Conservation (phyloP, 805 yeast species). For the Saccharomycopsis fodiens region DNA sequence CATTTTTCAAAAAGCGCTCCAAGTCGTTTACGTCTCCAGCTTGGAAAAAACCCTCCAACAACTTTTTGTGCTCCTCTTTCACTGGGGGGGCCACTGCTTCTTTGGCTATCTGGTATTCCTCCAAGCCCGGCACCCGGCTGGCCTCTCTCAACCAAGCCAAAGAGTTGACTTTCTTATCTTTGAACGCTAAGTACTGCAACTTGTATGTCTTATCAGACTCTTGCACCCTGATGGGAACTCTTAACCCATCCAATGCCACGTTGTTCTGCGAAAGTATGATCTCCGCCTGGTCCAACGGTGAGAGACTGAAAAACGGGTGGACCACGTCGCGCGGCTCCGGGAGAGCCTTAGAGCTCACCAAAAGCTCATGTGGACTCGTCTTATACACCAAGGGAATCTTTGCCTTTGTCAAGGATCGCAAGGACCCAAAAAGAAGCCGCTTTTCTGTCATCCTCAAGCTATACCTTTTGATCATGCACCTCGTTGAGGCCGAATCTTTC, state of each 20-base stretch:
- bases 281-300: background rate
- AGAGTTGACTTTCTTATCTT: background rate
- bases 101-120: background rate
- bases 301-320: constrained; percentile 1
- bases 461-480: background rate
- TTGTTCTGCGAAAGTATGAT: background rate
- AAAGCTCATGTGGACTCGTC: constrained; percentile 2
- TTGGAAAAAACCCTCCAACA: background rate
- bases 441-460: constrained; percentile 4
- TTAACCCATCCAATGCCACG: constrained; percentile 10
- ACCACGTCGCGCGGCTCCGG: constrained; percentile 4
- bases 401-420: constrained; percentile 3
- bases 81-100: background rate
- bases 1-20: background rate
- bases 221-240: constrained; percentile 4
- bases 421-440: constrained; percentile 6
- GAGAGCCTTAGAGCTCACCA: constrained; percentile 2
- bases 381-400: constrained; percentile 14
- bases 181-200: constrained; percentile 7
- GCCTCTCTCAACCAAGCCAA: constrained; percentile 2
- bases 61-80: background rate
- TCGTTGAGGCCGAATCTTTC: too few relatives aligned
- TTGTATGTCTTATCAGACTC: background rate
- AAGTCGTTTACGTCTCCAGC: background rate
- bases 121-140: background rate